Evolutionary conservation across 352 stramenopile genomes (phyloP), one percentile per base, ranked within the genome.

Genomic region (Globisporangium splendens): DNA sequence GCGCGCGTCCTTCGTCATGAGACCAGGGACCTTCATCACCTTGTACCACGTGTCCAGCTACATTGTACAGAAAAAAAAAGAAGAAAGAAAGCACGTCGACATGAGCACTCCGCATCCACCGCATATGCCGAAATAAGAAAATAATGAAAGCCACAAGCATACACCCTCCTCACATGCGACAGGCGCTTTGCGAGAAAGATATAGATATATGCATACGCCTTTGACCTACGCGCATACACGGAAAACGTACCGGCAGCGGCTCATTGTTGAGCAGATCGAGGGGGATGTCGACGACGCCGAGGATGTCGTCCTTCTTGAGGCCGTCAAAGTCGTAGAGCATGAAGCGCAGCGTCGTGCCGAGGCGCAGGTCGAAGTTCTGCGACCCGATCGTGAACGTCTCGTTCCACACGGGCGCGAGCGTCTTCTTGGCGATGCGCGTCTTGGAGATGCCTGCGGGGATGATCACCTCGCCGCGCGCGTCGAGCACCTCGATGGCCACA

Each of bases 281-380:
- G n/a, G 81, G 81, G 46, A 91, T 65, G 21, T 88, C 75, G 17
- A 87, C 81, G 46, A 85, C 79, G 51, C 81, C 81, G 38, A 91
- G 69, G 33, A 79, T 67, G 63, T 86, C 81, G 61, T 91, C 69
- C 15, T 60, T 59, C 63, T 86, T 80, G 53, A 82, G 66, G 11
- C 72, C 75, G 63, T 88, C 77, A 59, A 77, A 88, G 69, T 88
- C 77, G 31, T 72, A 64, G 31, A 88, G 51, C 47, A 79, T 55
- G 35, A 86, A 78, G 60, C 79, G 79, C 47, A 91, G 68, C 46
- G 77, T 79, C 53, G 77, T 86, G 52, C 73, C 79, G 42, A 75
- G 58, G 4, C 81, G 81, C 54, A 91, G 70, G 41, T 91, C 81
- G 17, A 88, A 66, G 41, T 48, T 56, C 21, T 68, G 43, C 22